These are phyloP conservation scores for Flammula alnicola DNA, from an alignment of 1,284 basidiomycete genomes.

Conservation along the genomic window DNA sequence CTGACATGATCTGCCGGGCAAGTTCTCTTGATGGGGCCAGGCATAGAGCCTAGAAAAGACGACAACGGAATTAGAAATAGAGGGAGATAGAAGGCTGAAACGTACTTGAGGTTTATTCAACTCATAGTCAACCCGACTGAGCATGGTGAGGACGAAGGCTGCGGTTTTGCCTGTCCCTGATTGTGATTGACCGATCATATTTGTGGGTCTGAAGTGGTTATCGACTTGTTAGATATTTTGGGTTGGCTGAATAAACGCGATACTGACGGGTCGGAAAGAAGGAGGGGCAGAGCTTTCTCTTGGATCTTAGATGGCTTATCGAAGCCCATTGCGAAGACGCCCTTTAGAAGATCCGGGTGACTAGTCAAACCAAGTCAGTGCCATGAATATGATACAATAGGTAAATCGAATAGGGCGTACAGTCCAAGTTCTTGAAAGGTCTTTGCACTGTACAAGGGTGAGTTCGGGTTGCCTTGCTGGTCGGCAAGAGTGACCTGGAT, in stretches of 20 bases:
- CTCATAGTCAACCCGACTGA: constrained; percentile 89
- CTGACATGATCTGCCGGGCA: constrained; percentile 97
- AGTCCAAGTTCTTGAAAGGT: constrained; percentile 94
- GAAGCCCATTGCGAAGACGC: constrained; percentile 97
- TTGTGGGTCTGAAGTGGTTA: constrained; percentile 72
- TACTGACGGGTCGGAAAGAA: constrained; percentile 88
- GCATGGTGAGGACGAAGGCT: constrained; percentile 97
- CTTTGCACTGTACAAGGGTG: constrained; percentile 93
- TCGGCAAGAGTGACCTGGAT: constrained; percentile 93
- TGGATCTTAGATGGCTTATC: constrained; percentile 99
- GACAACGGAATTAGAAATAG: not conserved
- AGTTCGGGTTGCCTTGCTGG: constrained; percentile 95
- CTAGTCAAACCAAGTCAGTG: constrained; percentile 45
- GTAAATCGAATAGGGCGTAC: constrained; percentile 52
- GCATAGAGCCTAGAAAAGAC: constrained; percentile 87
- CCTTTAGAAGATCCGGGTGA: constrained; percentile 89
- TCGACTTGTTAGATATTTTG: constrained; percentile 10
- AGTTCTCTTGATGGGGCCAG: constrained; percentile 96
- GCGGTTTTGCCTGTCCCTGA: constrained; percentile 99
- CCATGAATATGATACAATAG: constrained; percentile 4
- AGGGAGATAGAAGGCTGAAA: constrained; percentile 11
- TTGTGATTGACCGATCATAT: constrained; percentile 99
- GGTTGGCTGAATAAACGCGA: constrained; percentile 1
- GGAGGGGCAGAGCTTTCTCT: constrained; percentile 92
- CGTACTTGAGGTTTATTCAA: constrained; percentile 84